These are phyloP conservation scores for Leishmania gerbilli DNA, from an alignment of 208 protist genomes.

Conservation along the genomic window DNA sequence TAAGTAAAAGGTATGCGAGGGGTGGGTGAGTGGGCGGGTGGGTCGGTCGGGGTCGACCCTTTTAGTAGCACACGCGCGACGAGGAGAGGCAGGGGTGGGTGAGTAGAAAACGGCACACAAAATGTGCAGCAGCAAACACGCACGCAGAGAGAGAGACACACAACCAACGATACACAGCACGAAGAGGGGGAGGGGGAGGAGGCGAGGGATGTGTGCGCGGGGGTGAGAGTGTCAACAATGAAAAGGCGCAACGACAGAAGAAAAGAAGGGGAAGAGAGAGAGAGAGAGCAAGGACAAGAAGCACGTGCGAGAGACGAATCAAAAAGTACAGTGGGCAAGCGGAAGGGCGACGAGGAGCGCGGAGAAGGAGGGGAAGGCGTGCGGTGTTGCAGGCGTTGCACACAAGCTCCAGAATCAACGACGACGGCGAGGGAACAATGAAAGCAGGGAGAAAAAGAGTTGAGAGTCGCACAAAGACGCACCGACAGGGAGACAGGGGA, in stretches of 20 bases:
- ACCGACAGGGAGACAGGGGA: background rate
- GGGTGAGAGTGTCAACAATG: background rate
- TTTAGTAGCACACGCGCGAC: no score
- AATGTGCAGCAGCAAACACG: no score
- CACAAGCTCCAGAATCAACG: background rate
- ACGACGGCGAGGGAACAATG: background rate
- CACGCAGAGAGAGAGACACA: background rate
- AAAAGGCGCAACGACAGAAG: background rate
- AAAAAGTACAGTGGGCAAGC: background rate
- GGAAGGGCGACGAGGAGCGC: background rate
- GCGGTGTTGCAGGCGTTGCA: background rate
- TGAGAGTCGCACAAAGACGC: background rate
- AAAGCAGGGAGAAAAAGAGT: background rate
- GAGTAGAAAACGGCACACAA: no score
- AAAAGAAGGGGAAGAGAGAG: background rate
- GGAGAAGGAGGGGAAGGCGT: background rate
- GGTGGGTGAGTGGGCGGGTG: no score
- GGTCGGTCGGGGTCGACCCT: no score
- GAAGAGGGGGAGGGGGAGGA: background rate
- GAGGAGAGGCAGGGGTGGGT: no score
- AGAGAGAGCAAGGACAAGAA: background rate
- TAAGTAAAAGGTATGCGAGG: no score
- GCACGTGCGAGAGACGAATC: background rate
- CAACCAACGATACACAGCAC: background rate
- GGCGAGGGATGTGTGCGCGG: background rate